Conservation (phyloP, 2,329 filamentous ascomycete genomes). For the Cordyceps tenuipes region DNA sequence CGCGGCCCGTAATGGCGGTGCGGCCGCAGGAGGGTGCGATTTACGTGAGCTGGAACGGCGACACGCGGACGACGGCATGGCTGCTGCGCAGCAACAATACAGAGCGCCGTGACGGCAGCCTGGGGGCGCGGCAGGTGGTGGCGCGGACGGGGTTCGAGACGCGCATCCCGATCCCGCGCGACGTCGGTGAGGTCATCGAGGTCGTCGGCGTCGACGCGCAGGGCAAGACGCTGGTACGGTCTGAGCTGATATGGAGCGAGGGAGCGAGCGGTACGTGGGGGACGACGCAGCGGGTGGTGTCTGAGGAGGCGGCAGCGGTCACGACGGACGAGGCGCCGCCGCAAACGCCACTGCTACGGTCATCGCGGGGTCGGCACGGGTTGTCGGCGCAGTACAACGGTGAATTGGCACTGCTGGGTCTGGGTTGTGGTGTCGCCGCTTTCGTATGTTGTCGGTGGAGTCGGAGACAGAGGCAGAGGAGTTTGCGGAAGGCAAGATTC, state of each 20-base stretch:
- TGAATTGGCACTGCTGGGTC: neutral
- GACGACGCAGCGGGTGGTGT: neutral
- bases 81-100: slow-evolving; percentile 22
- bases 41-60: slow-evolving; percentile 49
- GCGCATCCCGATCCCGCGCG: slow-evolving; percentile 13
- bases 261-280: neutral
- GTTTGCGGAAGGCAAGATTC: neutral
- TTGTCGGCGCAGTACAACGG: neutral
- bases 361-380: neutral
- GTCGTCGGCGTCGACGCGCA: slow-evolving; percentile 16
- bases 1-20: slow-evolving; percentile 24
- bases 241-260: slow-evolving; percentile 4
- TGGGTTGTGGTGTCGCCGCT: neutral
- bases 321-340: neutral
- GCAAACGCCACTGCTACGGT: too few relatives aligned
- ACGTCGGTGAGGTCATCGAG: slow-evolving; percentile 16
- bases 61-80: slow-evolving; percentile 39
- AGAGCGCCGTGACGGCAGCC: slow-evolving; percentile 10
- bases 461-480: neutral
- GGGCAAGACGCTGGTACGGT: slow-evolving; percentile 18
- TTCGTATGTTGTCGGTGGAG: neutral
- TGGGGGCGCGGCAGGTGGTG: slow-evolving; percentile 7
- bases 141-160: slow-evolving; percentile 18
- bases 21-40: slow-evolving; percentile 15
- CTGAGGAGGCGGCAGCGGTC: neutral